These are phyloP conservation scores for Blastobotrys niveus DNA, from an alignment of 1,139 yeast species.

Conservation along the genomic window DNA sequence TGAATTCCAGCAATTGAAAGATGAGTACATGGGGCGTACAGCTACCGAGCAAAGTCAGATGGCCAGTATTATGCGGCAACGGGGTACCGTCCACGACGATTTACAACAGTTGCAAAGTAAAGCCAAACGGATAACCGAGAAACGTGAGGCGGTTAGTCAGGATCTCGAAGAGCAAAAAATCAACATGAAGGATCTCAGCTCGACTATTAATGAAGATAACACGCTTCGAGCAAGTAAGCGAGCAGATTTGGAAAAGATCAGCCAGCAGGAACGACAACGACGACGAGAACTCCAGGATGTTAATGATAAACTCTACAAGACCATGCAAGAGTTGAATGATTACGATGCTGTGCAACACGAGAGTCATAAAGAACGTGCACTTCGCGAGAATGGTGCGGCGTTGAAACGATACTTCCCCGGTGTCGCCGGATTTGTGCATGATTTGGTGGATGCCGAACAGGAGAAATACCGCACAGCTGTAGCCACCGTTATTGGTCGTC, in stretches of 20 bases:
- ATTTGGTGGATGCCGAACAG: slow-evolving; percentile 73
- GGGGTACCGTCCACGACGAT: slow-evolving; percentile 28
- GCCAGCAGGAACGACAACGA: slow-evolving; percentile 44
- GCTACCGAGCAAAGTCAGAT: slow-evolving; percentile 29
- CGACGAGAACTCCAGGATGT: slow-evolving; percentile 48
- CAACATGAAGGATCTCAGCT: slow-evolving; percentile 18
- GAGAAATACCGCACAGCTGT: slow-evolving; percentile 70
- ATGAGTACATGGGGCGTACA: slow-evolving; percentile 39
- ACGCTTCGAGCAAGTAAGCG: slow-evolving; percentile 32
- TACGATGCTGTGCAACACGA: slow-evolving; percentile 72
- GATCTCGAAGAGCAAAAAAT: slow-evolving; percentile 33
- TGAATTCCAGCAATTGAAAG: slow-evolving; percentile 58
- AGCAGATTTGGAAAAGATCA: slow-evolving; percentile 39
- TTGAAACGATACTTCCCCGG: slow-evolving; percentile 72
- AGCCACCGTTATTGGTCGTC: slow-evolving; percentile 70
- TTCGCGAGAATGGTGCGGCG: slow-evolving; percentile 66
- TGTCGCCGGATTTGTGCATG: slow-evolving; percentile 73
- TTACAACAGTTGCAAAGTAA: slow-evolving; percentile 29
- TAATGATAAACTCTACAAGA: slow-evolving; percentile 60
- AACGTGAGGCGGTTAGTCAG: slow-evolving; percentile 22
- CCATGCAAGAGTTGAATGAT: slow-evolving; percentile 60
- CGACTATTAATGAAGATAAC: slow-evolving; percentile 31
- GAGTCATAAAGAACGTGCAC: slow-evolving; percentile 57
- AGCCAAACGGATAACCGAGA: slow-evolving; percentile 23
- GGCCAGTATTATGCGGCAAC: slow-evolving; percentile 25